phyloP scores from a whole-genome alignment of 441 rosid species.

The Gossypium trilobum region DNA sequence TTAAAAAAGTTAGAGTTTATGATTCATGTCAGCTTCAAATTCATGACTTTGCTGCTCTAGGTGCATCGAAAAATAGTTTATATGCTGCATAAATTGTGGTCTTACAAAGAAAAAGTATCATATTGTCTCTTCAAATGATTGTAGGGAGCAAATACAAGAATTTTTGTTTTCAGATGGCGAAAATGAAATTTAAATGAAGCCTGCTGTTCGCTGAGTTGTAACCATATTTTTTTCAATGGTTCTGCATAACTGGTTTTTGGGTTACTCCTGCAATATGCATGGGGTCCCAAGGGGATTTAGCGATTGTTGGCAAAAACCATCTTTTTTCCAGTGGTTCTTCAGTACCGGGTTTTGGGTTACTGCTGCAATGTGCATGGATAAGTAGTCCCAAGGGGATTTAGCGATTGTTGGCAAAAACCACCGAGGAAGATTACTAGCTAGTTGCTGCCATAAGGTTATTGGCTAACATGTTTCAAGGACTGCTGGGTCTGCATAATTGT shows the following conservation, averaged over 20 bases:
- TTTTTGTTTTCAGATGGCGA: constrained; percentile 63
- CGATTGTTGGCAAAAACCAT: not conserved
- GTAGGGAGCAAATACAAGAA: constrained; percentile 73
- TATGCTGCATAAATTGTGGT: not conserved
- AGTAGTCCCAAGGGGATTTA: not conserved
- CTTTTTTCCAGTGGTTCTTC: not conserved
- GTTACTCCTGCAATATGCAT: not conserved
- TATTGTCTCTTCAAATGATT: not conserved
- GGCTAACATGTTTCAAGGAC: not conserved
- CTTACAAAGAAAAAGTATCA: not conserved
- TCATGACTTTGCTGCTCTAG: not conserved
- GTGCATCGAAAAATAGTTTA: not conserved
- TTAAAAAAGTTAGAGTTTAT: not conserved
- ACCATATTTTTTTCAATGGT: not conserved
- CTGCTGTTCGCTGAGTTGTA: not conserved
- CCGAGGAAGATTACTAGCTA: not conserved
- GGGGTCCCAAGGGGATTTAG: not conserved
- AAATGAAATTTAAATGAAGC: constrained; percentile 32
- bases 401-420: not conserved
- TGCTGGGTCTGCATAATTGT: not conserved
- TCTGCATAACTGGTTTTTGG: not conserved
- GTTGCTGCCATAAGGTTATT: not conserved
- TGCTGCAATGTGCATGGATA: not conserved
- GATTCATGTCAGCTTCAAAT: not conserved
- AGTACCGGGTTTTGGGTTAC: not conserved